Percentiles rank a stretch among this genome's conserved stretches.
Conservation (phyloP, 2,329 filamentous ascomycete genomes). For the Leptodontidium sp. region DNA sequence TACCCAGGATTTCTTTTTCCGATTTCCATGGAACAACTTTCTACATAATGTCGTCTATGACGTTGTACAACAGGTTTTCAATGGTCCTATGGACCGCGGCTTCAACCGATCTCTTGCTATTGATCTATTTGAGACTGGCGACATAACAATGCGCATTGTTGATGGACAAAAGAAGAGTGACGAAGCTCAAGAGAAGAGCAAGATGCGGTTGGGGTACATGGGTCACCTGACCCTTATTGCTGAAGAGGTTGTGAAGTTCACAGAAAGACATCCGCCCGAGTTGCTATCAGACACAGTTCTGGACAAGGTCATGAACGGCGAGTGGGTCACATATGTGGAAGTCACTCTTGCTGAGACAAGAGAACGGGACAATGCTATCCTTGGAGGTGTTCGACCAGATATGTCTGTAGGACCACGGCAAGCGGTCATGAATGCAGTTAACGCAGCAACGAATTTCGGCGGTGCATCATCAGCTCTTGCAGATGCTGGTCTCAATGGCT, state of each 20-base stretch:
- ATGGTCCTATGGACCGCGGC: slow-evolving; percentile 95
- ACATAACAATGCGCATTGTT: slow-evolving; percentile 90
- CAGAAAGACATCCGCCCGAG: slow-evolving; percentile 90
- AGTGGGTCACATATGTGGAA: slow-evolving; percentile 96
- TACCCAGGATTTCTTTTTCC: slow-evolving; percentile 90
- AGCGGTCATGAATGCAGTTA: slow-evolving; percentile 64
- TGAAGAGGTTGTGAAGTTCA: slow-evolving; percentile 98
- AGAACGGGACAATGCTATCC: slow-evolving; percentile 96
- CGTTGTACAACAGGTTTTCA: slow-evolving; percentile 98
- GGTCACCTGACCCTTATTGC: slow-evolving; percentile 96
- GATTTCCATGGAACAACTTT: slow-evolving; percentile 99
- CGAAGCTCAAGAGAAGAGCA: slow-evolving; percentile 80
- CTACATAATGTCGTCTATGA: slow-evolving; percentile 99
- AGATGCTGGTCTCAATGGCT: slow-evolving; percentile 81
- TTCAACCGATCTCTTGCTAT: slow-evolving; percentile 91
- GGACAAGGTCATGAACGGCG: slow-evolving; percentile 85
- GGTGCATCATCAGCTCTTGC: slow-evolving; percentile 72
- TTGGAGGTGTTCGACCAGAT: slow-evolving; percentile 93
- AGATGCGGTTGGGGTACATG: slow-evolving; percentile 97
- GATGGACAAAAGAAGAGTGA: slow-evolving; percentile 89
- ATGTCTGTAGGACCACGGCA: slow-evolving; percentile 83
- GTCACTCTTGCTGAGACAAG: slow-evolving; percentile 91
- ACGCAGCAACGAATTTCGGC: slow-evolving; percentile 63
- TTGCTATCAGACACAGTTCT: slow-evolving; percentile 83
- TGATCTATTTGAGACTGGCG: slow-evolving; percentile 89